Base-by-base conservation (phyloP, 2,329 filamentous ascomycete species). In the Botrytis medusae region DNA sequence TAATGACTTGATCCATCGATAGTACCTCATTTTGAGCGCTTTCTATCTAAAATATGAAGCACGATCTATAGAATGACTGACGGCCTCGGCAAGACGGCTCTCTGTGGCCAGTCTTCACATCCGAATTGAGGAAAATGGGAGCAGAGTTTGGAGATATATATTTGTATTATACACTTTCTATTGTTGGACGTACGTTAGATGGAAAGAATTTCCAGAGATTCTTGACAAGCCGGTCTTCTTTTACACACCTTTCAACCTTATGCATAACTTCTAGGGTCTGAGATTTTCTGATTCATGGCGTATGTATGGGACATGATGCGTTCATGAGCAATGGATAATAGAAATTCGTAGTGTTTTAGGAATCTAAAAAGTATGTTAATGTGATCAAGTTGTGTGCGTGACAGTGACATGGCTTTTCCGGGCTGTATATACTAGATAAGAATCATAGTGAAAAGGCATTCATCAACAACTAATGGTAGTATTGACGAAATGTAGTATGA, bases 241-340 rank as follows among this genome's bases (percentile, higher is more conserved):
- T 69, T 22, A 59, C 42, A 61, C 54, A 37, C 34, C 44, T 34
- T 71, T 68, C 61, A 65, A 62, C 34, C 64, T 62, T 37, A 72
- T 70, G 44, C 48, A 74, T 70, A 72, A 54, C 64, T 70, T 71
- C 57, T 72, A 73, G 73, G 74, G 72, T 71, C 72, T 74, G 73
- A 71, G 22, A 34, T 71, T 48, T 63, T 57, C 34, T 32, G 72
- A 74, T 4, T 44, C 25, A 57, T 57, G 65, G 65, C 65, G 48
- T 69, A 69, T 57, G 48, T 57, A 69, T n/a, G 65, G 65, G 46
- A 65, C 29, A 65, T 34, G 25, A 69, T 57, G 65, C 37, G n/a
- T 69, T 69, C 18, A 46, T 69, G 65, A 57, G 37, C 34, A 69
- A 69, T 69, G 65, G 65, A 57, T 68, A 69, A 69, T 69, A 69